phyloP scores from a whole-genome alignment of 192 early-diverging fungal genomes.

The Backusella macrospora region DNA sequence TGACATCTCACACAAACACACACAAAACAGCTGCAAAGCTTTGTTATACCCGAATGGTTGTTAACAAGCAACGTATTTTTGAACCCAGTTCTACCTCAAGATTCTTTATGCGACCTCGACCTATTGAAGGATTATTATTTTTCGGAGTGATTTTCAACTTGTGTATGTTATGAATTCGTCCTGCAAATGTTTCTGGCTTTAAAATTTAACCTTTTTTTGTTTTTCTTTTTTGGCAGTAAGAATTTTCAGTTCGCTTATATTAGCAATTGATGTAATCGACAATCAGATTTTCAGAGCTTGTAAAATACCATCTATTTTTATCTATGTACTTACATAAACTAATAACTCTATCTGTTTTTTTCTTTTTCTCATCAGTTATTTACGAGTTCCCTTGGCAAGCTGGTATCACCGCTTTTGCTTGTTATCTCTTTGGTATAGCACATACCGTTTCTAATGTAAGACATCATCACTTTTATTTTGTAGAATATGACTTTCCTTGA shows the following conservation, averaged over 20 bases:
- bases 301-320: not conserved
- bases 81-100: not conserved
- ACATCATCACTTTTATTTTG: not conserved
- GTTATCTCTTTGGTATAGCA: slow-evolving; percentile 38
- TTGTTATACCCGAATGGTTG: slow-evolving; percentile 18
- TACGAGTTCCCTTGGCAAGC: slow-evolving; percentile 41
- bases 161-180: slow-evolving; percentile 23
- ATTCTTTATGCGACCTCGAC: slow-evolving; percentile 27
- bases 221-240: slow-evolving; percentile 23
- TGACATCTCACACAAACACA: not conserved
- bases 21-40: slow-evolving; percentile 6
- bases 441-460: slow-evolving; percentile 38
- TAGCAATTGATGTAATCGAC: slow-evolving; percentile 14
- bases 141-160: slow-evolving; percentile 28
- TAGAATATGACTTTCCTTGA: not conserved
- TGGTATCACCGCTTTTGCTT: slow-evolving; percentile 31
- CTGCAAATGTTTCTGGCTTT: not conserved
- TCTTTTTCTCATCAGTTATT: slow-evolving; percentile 21
- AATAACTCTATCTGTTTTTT: too few relatives aligned
- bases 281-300: slow-evolving; percentile 27
- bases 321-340: not conserved
- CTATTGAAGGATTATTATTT: slow-evolving; percentile 30
- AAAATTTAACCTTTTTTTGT: slow-evolving; percentile 18
- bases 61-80: slow-evolving; percentile 18
- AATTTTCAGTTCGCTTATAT: slow-evolving; percentile 21